Evolutionary conservation across 371 early-diverging fungal species (phyloP), one percentile per base, ranked within the genome.

Genomic region (Mucor irregularis): DNA sequence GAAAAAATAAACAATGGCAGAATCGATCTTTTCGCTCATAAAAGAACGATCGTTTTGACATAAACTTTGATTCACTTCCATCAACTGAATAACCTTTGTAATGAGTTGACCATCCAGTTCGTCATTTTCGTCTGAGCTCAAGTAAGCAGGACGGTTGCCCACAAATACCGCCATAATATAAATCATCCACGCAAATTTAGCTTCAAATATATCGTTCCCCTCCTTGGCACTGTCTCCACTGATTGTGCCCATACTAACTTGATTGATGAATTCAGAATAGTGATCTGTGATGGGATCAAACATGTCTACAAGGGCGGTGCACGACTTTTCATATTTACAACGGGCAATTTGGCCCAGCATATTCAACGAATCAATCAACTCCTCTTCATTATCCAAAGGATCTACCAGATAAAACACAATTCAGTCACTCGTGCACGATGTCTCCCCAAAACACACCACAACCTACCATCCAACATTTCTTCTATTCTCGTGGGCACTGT

Each of bases 161-260:
- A 82, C 66, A 58, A 79, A 83, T 10, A 83, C 78, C 33, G 85
- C 87, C 59, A 85, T 86, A 21, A 86, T 74, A 49, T 92, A 88
- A 19, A 90, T 82, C 30, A 89, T 68, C 91, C 91, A 92, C 0
- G 91, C 80, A 57, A 92, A 76, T 71, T 81, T 80, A 31, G 76
- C 63, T 58, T 89, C 87, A 31, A 68, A 74, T 0, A 80, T 58
- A 5, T 70, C 76, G 19, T 77, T 43, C 0, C 76, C 65, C 3
- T 73, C 71, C 13, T 69, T 74, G 40, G 64, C 42, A 2, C 56
- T 67, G 16, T 72, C 71, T 6, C 54, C 62, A 26, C 40, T 28
- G 2, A 62, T 48, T 0, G 42, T 21, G 5, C 56, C 61, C 54
- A 60, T 61, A 17, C 35, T 52, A 11, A 58, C 58, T 25, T 65